These are phyloP conservation scores for Dendrobium chrysotoxum DNA, from an alignment of 106 monocot genomes.

Conservation along the genomic window DNA sequence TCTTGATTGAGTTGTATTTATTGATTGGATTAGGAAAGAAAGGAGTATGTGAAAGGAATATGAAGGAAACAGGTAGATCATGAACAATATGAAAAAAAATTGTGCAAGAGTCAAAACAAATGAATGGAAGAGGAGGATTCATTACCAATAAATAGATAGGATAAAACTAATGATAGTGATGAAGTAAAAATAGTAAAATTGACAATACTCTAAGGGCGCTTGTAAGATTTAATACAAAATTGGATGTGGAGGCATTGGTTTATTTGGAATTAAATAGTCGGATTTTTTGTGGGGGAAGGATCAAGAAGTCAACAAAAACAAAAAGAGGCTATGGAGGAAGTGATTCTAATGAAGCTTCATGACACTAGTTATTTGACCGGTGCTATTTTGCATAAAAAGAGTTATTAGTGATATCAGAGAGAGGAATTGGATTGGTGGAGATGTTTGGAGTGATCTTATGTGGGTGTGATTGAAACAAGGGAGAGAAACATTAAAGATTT, in stretches of 20 bases:
- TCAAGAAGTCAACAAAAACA: background rate
- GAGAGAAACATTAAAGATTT: no score
- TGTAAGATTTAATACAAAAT: background rate
- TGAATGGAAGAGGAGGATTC: background rate
- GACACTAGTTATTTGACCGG: background rate
- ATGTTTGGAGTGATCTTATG: background rate
- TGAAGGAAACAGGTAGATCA: background rate
- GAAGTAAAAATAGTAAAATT: background rate
- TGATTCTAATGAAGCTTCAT: background rate
- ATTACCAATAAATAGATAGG: background rate
- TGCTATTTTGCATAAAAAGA: background rate
- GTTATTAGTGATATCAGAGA: background rate
- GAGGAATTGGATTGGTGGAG: background rate
- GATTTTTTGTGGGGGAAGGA: background rate
- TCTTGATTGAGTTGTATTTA: background rate
- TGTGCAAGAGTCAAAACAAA: background rate
- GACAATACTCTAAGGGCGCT: background rate
- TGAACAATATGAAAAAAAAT: background rate
- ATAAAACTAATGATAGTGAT: background rate
- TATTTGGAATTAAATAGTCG: background rate
- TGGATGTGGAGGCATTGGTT: background rate
- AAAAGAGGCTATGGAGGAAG: background rate
- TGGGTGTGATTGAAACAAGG: background rate
- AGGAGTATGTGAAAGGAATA: background rate
- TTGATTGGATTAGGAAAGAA: background rate